Evolutionary conservation across 371 early-diverging fungal species (phyloP).

Genomic region (Thermomucor indicae-seudaticae): DNA sequence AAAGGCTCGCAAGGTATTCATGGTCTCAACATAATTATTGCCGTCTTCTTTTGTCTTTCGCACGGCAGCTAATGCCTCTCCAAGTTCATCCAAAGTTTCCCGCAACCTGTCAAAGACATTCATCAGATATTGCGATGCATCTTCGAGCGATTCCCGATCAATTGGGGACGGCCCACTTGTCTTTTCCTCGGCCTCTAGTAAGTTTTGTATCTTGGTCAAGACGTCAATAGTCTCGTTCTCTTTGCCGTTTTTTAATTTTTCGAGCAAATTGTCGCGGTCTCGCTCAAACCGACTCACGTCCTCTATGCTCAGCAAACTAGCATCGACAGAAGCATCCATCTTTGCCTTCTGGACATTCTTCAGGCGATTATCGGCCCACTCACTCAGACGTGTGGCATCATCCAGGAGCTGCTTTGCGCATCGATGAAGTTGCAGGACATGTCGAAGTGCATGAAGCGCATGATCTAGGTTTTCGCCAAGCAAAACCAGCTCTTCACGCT

Average conservation of each 20-base stretch:
- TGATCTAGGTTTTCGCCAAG: constrained; percentile 33
- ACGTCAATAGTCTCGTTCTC: constrained; percentile 35
- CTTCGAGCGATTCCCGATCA: constrained; percentile 14
- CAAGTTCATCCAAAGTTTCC: constrained; percentile 23
- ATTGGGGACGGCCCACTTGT: too few relatives aligned
- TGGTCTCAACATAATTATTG: constrained; percentile 28
- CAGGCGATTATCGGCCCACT: constrained; percentile 39
- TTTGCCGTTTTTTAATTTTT: constrained; percentile 25
- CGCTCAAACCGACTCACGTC: constrained; percentile 26
- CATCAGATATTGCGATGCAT: constrained; percentile 23
- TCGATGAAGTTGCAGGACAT: constrained; percentile 24
- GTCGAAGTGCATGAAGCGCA: constrained; percentile 21
- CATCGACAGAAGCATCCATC: constrained; percentile 16
- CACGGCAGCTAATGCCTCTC: constrained; percentile 14
- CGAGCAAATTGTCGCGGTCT: constrained; percentile 16
- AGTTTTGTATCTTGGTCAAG: constrained; percentile 21
- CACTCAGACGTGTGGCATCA: constrained; percentile 27
- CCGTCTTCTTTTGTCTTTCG: constrained; percentile 35
- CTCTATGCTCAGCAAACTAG: constrained; percentile 16
- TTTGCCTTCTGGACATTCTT: constrained; percentile 18
- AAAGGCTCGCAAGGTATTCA: constrained; percentile 16
- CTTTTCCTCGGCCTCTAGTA: constrained; percentile 18
- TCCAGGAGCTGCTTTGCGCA: constrained; percentile 29
- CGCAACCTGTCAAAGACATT: constrained; percentile 30
- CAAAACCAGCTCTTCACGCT: constrained; percentile 20